Conservation (phyloP, 257 asterid species). For the Solanum chiquidenum region DNA sequence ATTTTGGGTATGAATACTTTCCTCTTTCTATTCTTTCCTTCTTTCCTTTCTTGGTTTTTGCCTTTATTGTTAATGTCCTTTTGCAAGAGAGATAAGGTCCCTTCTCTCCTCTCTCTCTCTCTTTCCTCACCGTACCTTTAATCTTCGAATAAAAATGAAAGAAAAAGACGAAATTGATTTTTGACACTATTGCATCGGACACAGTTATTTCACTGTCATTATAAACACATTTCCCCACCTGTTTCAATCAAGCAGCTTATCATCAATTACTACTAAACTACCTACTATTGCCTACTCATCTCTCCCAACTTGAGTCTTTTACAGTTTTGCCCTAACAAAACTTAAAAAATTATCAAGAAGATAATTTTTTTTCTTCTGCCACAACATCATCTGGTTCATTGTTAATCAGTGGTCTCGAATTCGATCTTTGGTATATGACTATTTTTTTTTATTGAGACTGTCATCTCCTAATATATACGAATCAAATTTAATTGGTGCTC, state of each 20-base stretch:
- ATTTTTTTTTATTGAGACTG: too few relatives aligned
- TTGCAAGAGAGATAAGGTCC: background rate
- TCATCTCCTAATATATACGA: too few relatives aligned
- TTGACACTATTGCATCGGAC: background rate
- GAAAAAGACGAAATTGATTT: background rate
- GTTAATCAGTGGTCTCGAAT: too few relatives aligned
- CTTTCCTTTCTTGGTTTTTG: background rate
- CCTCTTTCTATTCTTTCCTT: background rate
- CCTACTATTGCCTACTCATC: background rate
- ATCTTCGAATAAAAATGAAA: background rate
- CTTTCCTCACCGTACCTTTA: background rate
- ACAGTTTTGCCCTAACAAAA: background rate
- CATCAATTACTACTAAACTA: slow-evolving; percentile 1
- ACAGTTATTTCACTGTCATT: background rate
- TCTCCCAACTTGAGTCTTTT: background rate
- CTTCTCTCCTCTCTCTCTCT: background rate
- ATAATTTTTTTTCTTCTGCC: background rate
- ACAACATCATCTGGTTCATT: too few relatives aligned
- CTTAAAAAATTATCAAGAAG: background rate
- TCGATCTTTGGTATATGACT: too few relatives aligned
- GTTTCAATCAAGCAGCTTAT: background rate
- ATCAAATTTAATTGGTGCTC: too few relatives aligned
- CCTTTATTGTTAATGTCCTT: slow-evolving; percentile 1
- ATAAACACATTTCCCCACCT: background rate
- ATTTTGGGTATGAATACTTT: background rate